Conservation (phyloP, 2,329 filamentous ascomycete genomes). For the Diaporthe citriasiana region DNA sequence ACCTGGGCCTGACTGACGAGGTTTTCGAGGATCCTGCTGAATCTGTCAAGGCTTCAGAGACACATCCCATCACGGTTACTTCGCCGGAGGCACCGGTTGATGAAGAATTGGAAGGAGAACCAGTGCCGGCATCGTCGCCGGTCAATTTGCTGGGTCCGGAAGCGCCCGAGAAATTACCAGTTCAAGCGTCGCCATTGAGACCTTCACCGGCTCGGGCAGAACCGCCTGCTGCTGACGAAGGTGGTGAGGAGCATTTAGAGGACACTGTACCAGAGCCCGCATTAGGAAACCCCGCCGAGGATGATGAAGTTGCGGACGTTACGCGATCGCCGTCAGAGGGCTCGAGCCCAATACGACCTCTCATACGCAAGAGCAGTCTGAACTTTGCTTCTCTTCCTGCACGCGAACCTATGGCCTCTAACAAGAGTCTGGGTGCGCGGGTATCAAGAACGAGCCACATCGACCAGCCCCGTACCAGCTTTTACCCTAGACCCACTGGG, state of each 20-base stretch:
- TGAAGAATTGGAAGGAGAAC: conserved; percentile 21
- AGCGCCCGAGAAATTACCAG: conserved; percentile 36
- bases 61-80: not conserved
- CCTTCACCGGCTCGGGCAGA: conserved; percentile 9
- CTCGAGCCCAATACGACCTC: conserved; percentile 81
- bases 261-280: conserved; percentile 41
- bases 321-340: conserved; percentile 74
- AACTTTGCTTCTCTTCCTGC: conserved; percentile 95
- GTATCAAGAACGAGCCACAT: conserved; percentile 83
- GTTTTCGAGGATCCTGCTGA: conserved; percentile 55
- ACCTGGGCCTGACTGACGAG: conserved; percentile 48
- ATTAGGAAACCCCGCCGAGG: conserved; percentile 17
- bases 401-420: conserved; percentile 85
- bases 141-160: conserved; percentile 35
- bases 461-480: conserved; percentile 79
- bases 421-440: conserved; percentile 84
- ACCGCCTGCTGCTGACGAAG: not conserved
- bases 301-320: conserved; percentile 59
- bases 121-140: conserved; percentile 44
- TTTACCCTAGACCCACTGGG: conserved; percentile 80
- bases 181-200: conserved; percentile 39
- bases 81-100: conserved; percentile 39
- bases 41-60: conserved; percentile 40
- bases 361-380: conserved; percentile 92
- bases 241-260: conserved; percentile 42